Evolutionary conservation across 2,329 filamentous ascomycete genomes (phyloP), one percentile per base, ranked within the genome.

Genomic region (Verticillium nonalfalfae): DNA sequence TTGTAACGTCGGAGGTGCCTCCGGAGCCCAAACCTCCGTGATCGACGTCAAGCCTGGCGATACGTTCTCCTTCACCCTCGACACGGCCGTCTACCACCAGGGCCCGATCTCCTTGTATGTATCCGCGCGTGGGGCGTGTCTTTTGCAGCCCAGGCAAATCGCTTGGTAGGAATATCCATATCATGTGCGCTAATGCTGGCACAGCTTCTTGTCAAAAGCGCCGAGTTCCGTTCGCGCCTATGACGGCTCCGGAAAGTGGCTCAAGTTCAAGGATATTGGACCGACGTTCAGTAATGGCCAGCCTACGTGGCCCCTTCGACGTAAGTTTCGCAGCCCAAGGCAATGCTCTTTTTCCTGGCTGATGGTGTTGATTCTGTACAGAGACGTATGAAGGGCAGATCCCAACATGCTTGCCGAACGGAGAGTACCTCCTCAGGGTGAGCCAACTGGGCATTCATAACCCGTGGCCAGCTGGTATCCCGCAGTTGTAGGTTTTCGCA

Each of bases 21-120:
- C 66, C 34, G 72, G 72, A 9, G 67, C 66, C 18, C 60, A 60
- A 57, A 75, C 73, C 4, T 65, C 71, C n/a, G 74, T 74, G 2
- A 66, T 70, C 45, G 65, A 65, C 10, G 66, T 73, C 62, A 70
- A 69, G 54, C 73, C 73, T 10, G 74, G 74, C 1, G 68, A 73
- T 57, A 26, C 67, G 14, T 75, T 76, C 65, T 73, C 70, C 60
- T 76, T 75, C 67, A 72, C 69, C 13, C 68, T 71, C n/a, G 74
- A 76, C 63, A 69, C 68, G 67, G 71, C 74, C 31, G 74, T 76
- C 50, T 76, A 76, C 63, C 74, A 76, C 66, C 74, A 76, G 63
- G 74, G 74, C 1, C 74, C 74, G 3, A 71, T 73, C 60, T 75
- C 73, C 2, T 66, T 75, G 71, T 74, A 64, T 50, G 62, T 72